Base-by-base conservation (phyloP, 2,329 filamentous ascomycete species). In the Xylariomycetidae sp. region DNA sequence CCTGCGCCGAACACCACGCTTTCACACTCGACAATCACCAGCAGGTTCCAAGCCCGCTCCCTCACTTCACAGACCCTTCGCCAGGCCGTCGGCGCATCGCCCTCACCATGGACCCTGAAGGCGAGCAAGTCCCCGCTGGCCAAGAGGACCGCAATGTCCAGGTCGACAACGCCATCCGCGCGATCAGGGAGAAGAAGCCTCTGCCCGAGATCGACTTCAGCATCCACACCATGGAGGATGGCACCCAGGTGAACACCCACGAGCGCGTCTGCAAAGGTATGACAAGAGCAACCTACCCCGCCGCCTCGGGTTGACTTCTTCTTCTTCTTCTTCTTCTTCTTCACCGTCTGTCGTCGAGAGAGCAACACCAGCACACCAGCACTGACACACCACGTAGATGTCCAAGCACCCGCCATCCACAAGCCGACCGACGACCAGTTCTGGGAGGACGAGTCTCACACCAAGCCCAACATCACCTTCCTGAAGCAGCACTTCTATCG, bases 181-280 rank as follows among this genome's bases (percentile, higher is more conserved):
- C 92, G 40, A 88, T 98, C 56, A 80, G 82, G 61, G 79, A 95
- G 54, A 96, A 96, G 82, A 90, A 85, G 70, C 89, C 90, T 34
- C 74, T 93, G 31, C 92, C 92, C 38, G 90, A 96, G 72, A 96
- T 98, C 56, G 92, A 98, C 70, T 98, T 98, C 62, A 93, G 87
- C 36, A 79, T 98, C 56, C 92, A 98, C 64, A 92, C 85, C 43
- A 95, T 96, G 90, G 92, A 98, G 63, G 92, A 98, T 71, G 87
- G 86, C 57, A 81, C 77, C 34, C 87, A 95, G 68, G 92, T 98
- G 59, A 96, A 78, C 77, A 98, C 92, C 42, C 67, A 84, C 59
- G 92, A 98, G 67, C 79, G 92, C 60, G 92, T 98, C 42, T 95
- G 90, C 74, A 98, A 96, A 88, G 92, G 92, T 96, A 76, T 44